Base-by-base conservation (phyloP, 108 stramenopile genomes). In the Skeletonema potamos region DNA sequence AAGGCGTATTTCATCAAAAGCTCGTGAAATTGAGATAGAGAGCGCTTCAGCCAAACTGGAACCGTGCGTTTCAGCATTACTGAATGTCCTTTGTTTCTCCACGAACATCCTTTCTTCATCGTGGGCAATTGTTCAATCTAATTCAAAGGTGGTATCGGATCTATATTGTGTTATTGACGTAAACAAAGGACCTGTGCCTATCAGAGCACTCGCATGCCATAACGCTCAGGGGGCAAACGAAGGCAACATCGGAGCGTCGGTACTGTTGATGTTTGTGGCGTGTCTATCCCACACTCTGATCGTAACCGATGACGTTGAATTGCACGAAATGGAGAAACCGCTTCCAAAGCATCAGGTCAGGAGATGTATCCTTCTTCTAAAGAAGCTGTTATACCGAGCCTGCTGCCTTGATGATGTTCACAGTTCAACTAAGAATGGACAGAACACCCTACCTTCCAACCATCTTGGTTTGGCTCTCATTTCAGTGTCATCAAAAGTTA, bases 281-380 rank as follows among this genome's bases (percentile, higher is more conserved):
- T 75, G 84, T 46, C 63, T 95, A 26, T 61, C 86, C 2, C 91
- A 95, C 59, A 80, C 82, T n/a, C 80, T 96, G 37, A 89, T 96
- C 59, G 81, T 95, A 6, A 93, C 92, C 1, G 96, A 96, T 64
- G 96, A 96, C 68, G 83, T 82, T 34, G 96, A 96, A 80, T 75
- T 96, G 18, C 87, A 91, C 66, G 93, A 93, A 8, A 77, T 89
- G 87, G 89, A 87, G 36, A 77, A 77, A 51, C 96, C 96, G 0
- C 57, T 95, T 15, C 92, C 91, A 1, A 66, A 87, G 11, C 92
- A 93, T 70, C 92, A 95, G 64, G 59, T 96, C 28, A 82, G 93
- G 27, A 48, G 91, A 54, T 85, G 88, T 41, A 86, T 94, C 43
- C 75, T 90, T 27, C 61, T 87, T 5, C 69, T 92, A 64, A 96